Evolutionary conservation across 2,329 filamentous ascomycete species (phyloP).

Genomic region (Passalora sequoiae): DNA sequence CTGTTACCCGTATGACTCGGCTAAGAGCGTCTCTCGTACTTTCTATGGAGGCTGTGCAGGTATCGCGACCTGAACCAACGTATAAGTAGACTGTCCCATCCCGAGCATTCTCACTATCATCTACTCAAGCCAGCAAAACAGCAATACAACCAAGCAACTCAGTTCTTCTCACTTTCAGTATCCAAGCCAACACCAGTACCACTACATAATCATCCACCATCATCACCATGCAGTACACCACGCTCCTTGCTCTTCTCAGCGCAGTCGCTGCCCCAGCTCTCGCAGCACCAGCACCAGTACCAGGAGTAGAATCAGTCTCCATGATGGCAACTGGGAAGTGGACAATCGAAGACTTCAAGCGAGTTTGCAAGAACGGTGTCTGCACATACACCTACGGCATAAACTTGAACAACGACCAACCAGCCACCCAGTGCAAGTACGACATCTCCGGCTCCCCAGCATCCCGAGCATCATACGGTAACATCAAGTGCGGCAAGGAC

Average conservation of each 20-base stretch:
- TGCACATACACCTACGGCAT: slow-evolving; percentile 7
- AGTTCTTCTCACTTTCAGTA: too few species aligned
- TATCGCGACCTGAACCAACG: too few species aligned
- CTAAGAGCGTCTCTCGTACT: too few species aligned
- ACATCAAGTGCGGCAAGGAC: slow-evolving; percentile 19
- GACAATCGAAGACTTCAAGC: slow-evolving; percentile 8
- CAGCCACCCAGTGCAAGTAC: slow-evolving; percentile 16
- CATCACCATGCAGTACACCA: slow-evolving; percentile 6
- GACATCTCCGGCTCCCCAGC: slow-evolving; percentile 17
- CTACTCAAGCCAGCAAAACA: too few species aligned
- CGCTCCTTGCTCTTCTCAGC: slow-evolving; percentile 7
- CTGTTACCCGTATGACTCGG: too few species aligned
- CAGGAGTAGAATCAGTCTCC: too few species aligned
- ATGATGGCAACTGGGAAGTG: slow-evolving; percentile 10
- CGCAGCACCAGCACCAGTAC: slow-evolving; percentile 6
- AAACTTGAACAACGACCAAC: neutral
- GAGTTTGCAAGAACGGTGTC: slow-evolving; percentile 1
- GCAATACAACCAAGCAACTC: too few species aligned
- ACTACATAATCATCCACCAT: neutral
- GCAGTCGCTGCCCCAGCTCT: slow-evolving; percentile 4
- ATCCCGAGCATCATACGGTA: slow-evolving; percentile 14
- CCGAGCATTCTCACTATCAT: too few species aligned
- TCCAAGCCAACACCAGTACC: neutral
- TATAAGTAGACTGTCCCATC: too few species aligned
- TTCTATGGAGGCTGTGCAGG: too few species aligned